Conservation (phyloP, 805 yeast genomes). For the Martiniozyma abietophila region DNA sequence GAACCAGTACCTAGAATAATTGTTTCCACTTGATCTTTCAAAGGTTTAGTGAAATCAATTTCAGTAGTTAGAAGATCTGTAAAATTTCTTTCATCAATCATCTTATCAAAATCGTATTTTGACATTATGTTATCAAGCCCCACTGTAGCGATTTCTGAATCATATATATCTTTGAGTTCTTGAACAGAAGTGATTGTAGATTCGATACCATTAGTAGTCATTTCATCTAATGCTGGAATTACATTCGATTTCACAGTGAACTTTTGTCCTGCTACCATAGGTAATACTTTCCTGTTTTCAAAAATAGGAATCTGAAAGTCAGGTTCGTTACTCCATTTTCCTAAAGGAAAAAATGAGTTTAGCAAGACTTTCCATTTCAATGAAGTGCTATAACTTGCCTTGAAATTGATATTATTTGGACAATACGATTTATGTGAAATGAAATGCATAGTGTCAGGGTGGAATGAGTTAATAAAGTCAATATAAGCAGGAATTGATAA, state of each 20-base stretch:
- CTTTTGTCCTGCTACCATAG: constrained; percentile 24
- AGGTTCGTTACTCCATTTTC: constrained; percentile 25
- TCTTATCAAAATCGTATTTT: constrained; percentile 9
- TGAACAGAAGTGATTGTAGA: constrained; percentile 15
- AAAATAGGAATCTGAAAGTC: constrained; percentile 18
- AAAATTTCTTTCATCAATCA: constrained; percentile 4
- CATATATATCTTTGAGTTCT: constrained; percentile 20
- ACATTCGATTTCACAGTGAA: constrained; percentile 17
- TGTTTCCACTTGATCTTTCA: constrained; percentile 49
- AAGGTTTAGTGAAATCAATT: constrained; percentile 17
- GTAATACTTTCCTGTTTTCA: constrained; percentile 16
- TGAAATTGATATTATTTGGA: constrained; percentile 52
- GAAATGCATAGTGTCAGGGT: constrained; percentile 43
- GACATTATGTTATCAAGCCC: constrained; percentile 7
- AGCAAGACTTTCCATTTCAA: constrained; percentile 51
- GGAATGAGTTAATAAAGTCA: constrained; percentile 47
- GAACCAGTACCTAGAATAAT: constrained; percentile 89
- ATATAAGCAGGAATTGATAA: constrained; percentile 33
- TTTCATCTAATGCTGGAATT: constrained; percentile 5
- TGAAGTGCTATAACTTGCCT: constrained; percentile 41
- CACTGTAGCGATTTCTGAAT: constrained; percentile 18
- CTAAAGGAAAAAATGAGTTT: constrained; percentile 35
- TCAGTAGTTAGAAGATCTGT: constrained; percentile 3
- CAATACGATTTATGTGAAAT: constrained; percentile 64
- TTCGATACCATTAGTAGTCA: constrained; percentile 3